Base-by-base conservation (phyloP, 441 rosid genomes). In the Hura crepitans region DNA sequence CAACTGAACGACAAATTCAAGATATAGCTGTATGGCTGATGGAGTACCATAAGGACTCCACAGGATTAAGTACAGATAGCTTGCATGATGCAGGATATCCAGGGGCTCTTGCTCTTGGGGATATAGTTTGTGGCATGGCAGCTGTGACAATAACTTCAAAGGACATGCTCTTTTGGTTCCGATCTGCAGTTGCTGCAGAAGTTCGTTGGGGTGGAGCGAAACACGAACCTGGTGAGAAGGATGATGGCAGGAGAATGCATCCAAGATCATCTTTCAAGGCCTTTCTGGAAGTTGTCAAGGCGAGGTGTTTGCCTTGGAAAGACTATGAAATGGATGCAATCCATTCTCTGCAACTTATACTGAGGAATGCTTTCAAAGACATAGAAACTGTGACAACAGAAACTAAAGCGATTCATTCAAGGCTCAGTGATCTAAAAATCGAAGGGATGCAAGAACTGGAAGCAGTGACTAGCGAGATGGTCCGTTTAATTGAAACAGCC, bases 271-370 rank as follows among this genome's bases (percentile, higher is more conserved):
- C 98, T 2, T 93, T 91, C 84, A 88, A 87, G 85, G 98, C 98
- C 60, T 93, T 93, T 69, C 95, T 91, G 45, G 96, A 93, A 76
- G 96, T 89, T 72, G 96, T 89, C 59, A 91, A 85, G 79, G 82
- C 84, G 30, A 88, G 97, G 81, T 88, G 98, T 85, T 75, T 86
- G 71, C 93, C 98, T 23, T 93, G 98, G 98, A 91, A 89, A 78
- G 98, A 93, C 83, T 88, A 84, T 79, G 98, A 93, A 84, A 91
- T 93, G 98, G 98, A 93, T 74, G 96, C 97, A 49, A 93, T 93
- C 72, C 98, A 93, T 77, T 93, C 98, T 50, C 78, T 93, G 84
- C 98, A 93, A 85, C 90, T 91, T 59, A 93, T 93, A 64, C 74
- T 93, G 81, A 86, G 98, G 69, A 93, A 91, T 61, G 85, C 97